Conservation (phyloP, 192 early-diverging fungal species). For the Backusella australiensis region DNA sequence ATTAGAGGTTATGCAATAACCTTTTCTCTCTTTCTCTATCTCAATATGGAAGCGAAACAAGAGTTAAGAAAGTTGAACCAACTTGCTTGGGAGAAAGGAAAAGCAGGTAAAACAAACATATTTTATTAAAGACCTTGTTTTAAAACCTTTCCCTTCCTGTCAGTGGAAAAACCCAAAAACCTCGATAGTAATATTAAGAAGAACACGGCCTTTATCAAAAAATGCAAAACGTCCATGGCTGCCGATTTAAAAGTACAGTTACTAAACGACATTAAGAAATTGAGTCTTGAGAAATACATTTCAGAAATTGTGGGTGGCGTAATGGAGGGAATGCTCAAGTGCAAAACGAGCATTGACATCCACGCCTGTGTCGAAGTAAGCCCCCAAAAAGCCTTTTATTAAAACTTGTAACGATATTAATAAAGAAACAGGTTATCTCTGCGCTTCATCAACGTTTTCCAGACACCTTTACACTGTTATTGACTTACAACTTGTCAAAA, state of each 20-base stretch:
- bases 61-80: background rate
- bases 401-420: background rate
- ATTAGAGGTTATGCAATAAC: no score
- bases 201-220: slow-evolving; percentile 94
- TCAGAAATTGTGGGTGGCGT: slow-evolving; percentile 87
- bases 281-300: slow-evolving; percentile 97
- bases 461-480: slow-evolving; percentile 66
- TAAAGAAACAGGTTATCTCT: slow-evolving; percentile 54
- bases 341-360: slow-evolving; percentile 72
- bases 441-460: slow-evolving; percentile 91
- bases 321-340: slow-evolving; percentile 68
- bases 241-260: slow-evolving; percentile 67
- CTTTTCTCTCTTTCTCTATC: background rate
- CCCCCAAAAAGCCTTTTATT: background rate
- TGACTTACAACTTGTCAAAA: slow-evolving; percentile 66
- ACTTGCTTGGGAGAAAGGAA: slow-evolving; percentile 20
- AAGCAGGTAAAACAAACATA: slow-evolving; percentile 7
- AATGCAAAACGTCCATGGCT: slow-evolving; percentile 73
- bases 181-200: slow-evolving; percentile 98
- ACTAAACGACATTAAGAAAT: slow-evolving; percentile 73
- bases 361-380: slow-evolving; percentile 76
- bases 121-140: background rate
- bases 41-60: slow-evolving; percentile 13
- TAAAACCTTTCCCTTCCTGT: background rate
- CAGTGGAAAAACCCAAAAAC: slow-evolving; percentile 35